Evolutionary conservation across 1,139 yeast species (phyloP), one percentile per base, ranked within the genome.

Genomic region (Candida glucosophila): DNA sequence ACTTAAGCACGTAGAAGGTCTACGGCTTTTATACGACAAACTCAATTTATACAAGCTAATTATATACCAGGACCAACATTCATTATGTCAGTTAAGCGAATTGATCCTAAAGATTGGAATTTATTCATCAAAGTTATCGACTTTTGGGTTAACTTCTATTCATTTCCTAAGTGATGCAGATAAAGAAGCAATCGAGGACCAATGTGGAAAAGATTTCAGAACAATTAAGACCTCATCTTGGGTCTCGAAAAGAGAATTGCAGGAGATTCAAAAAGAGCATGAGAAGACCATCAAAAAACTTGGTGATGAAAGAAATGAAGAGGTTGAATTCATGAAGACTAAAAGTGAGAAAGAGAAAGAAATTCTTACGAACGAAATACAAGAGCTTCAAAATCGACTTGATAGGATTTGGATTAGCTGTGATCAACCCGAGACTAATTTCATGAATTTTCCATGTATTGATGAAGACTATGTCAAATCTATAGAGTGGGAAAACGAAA

Each of bases 401-500:
- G 26, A 29, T 12, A 27, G 27, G 21, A 10, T n/a, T 10, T 8
- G n/a, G 18, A 8, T 16, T 8, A 8, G 21, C 7, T 19, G 12
- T 19, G 12, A 8, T 7, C 13, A 19, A 5, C 6, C 18, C 5
- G 8, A 12, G 8, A 23, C n/a, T 12, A 9, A 12, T 13, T 20
- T 19, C 4, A 15, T 27, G 6, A 21, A 25, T 20, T 20, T 23
- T 30, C 22, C 23, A 4, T 29, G 19, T 22, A 26, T 35, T 9
- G 37, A 36, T 13, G 46, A 40, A 23, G 47, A 39, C 7, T 34
- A 37, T 12, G 21, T 36, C 7, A 37, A 40, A 15, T 41, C 53
- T 2, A 19, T 47, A 7, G 25, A 29, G n/a, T 51, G 55, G 55
- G 55, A 50, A 28, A 44, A 43, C 22, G 23, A 34, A 9, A 23